These are phyloP conservation scores for Ustilago lituana DNA, from an alignment of 1,284 basidiomycete species.

Conservation along the genomic window DNA sequence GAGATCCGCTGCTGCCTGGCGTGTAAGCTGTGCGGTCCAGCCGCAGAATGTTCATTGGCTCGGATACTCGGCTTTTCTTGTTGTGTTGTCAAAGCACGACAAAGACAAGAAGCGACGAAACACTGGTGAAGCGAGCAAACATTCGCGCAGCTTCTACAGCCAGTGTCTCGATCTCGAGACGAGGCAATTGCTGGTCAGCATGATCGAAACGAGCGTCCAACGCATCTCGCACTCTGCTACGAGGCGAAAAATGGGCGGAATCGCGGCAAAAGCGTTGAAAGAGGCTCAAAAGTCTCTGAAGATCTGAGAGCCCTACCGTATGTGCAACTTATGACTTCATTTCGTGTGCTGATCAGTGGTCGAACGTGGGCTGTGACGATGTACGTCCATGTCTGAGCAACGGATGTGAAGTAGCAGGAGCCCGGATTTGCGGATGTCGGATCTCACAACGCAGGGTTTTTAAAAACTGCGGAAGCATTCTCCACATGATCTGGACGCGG, in stretches of 20 bases:
- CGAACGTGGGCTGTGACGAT: no score
- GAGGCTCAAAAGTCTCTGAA: slow-evolving; percentile 18
- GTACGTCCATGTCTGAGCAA: no score
- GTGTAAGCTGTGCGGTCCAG: slow-evolving; percentile 28
- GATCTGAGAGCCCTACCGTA: no score
- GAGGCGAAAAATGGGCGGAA: slow-evolving; percentile 1
- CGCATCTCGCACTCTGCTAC: slow-evolving; percentile 1
- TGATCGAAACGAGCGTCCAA: slow-evolving; percentile 7
- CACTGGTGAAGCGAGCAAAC: no score
- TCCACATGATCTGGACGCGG: no score
- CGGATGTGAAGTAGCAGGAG: no score
- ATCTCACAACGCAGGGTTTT: no score
- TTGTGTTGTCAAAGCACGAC: slow-evolving; percentile 8
- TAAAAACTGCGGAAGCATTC: no score
- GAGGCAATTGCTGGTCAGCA: slow-evolving; percentile 7
- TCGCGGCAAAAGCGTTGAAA: slow-evolving; percentile 10
- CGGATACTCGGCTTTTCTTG: slow-evolving; percentile 40
- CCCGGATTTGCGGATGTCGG: no score
- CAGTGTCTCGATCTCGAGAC: slow-evolving; percentile 10
- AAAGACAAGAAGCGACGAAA: no score
- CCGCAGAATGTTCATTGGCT: slow-evolving; percentile 46
- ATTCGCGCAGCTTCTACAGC: not conserved
- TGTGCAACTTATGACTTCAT: no score
- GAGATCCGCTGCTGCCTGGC: slow-evolving; percentile 14
- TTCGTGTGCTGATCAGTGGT: no score